Percentiles rank a stretch among this genome's conserved stretches.
Evolutionary conservation across 192 early-diverging fungal genomes (phyloP).

Genomic region (Coemansia sp.): DNA sequence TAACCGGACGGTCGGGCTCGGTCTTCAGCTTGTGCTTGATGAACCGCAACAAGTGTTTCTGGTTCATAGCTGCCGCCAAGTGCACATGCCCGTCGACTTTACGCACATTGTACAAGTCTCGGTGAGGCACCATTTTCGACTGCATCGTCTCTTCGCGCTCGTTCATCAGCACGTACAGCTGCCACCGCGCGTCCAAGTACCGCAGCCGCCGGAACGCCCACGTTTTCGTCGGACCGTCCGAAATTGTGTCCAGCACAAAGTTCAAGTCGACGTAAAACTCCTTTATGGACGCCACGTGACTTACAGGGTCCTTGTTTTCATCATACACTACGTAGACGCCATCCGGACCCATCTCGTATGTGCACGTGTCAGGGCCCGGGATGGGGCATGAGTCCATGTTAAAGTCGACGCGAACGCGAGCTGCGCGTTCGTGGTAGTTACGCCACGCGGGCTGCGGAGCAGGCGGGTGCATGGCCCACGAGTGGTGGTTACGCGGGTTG

Average conservation of each 20-base stretch:
- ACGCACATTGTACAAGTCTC: slow-evolving; percentile 97
- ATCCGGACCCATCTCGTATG: slow-evolving; percentile 54
- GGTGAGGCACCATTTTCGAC: slow-evolving; percentile 87
- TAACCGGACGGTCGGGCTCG: slow-evolving; percentile 73
- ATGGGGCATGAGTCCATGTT: slow-evolving; percentile 13
- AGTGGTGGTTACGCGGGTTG: slow-evolving; percentile 77
- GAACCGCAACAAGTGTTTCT: slow-evolving; percentile 92
- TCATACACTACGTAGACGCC: slow-evolving; percentile 46
- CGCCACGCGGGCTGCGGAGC: slow-evolving; percentile 76
- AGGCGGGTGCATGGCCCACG: slow-evolving; percentile 85
- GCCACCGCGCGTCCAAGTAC: slow-evolving; percentile 91
- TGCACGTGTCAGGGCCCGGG: slow-evolving; percentile 17
- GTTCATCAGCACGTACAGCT: slow-evolving; percentile 87
- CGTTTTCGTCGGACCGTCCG: slow-evolving; percentile 89
- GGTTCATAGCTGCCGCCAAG: slow-evolving; percentile 91
- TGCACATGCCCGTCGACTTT: slow-evolving; percentile 98
- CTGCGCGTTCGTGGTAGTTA: slow-evolving; percentile 35
- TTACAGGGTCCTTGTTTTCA: too few relatives aligned
- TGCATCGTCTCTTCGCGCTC: slow-evolving; percentile 94
- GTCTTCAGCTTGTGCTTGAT: slow-evolving; percentile 90
- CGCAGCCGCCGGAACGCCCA: slow-evolving; percentile 87
- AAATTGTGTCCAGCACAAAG: slow-evolving; percentile 70
- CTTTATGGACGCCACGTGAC: slow-evolving; percentile 64
- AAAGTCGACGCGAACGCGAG: slow-evolving; percentile 14
- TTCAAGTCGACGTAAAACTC: slow-evolving; percentile 89